phyloP scores from a whole-genome alignment of 2,329 filamentous ascomycete species.

The Exophiala sideris region DNA sequence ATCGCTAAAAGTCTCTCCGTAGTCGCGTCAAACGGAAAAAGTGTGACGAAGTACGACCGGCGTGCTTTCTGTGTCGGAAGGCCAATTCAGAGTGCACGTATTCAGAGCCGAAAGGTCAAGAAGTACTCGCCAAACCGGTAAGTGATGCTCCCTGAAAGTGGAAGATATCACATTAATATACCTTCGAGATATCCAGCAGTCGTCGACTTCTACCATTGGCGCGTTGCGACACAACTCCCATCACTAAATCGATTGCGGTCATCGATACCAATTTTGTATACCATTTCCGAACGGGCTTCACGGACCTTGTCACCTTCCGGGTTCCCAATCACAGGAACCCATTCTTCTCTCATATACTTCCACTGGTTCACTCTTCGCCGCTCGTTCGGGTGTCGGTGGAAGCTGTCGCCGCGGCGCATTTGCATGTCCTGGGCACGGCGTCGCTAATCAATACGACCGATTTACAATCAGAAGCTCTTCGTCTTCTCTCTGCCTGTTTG shows the following conservation, averaged over 20 bases:
- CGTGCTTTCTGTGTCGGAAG: not conserved
- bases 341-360: not conserved
- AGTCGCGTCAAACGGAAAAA: not conserved
- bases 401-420: not conserved
- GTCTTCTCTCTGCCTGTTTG: not conserved
- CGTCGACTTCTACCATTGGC: not conserved
- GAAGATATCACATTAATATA: not conserved
- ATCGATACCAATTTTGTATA: not conserved
- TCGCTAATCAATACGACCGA: not conserved
- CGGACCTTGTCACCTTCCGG: not conserved
- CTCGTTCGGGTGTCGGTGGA: not conserved
- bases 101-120: not conserved
- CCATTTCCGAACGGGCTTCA: not conserved
- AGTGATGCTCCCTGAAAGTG: not conserved
- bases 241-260: not conserved
- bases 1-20: not conserved
- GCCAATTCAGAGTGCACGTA: not conserved
- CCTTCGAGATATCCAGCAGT: not conserved
- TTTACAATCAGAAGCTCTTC: not conserved
- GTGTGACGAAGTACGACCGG: not conserved
- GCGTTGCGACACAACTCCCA: not conserved
- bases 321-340: not conserved
- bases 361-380: not conserved
- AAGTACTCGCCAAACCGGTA: not conserved
- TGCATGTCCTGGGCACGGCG: not conserved